Base-by-base conservation (phyloP, 106 monocot genomes). In the Dactylorhiza incarnata region DNA sequence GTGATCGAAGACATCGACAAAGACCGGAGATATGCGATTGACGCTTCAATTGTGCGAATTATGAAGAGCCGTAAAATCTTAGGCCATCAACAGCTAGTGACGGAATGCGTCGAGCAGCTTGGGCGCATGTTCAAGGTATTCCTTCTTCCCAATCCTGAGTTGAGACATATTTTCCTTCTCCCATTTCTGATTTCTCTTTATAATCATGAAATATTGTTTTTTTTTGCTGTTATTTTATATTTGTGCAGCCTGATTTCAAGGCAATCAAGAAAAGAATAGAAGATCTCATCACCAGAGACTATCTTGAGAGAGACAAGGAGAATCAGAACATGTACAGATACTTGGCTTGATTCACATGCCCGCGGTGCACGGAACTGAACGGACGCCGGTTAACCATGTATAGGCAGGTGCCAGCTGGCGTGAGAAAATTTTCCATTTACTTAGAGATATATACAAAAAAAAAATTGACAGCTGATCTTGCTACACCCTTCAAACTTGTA, bases 181-280 rank as follows among this genome's bases (percentile, higher is more conserved):
- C 16, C 8, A 5, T 17, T 58, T 58, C 6, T 58, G n/a, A 5
- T 17, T 58, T 58, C 6, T 58, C 16, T 58, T 5, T 58, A 6
- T 58, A 58, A 17, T 58, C 17, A 5, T 58, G 16, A 58, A 58
- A 19, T 19, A 15, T 58, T 58, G 58, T 58, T 58, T 58, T 58
- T 58, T 58, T 58, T 12, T 58, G 14, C 12, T 5, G 19, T 58
- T 19, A 15, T 58, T 6, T 66, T 23, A 7, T 63, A 6, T 49
- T 7, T 71, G 24, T 81, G 82, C 94, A 91, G 94, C 94, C 94
- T 14, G 94, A 94, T 79, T 89, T 94, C 56, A 94, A 94, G 78
- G 91, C 87, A 11, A 94, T 94, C 23, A 94, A 94, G 91, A 91
- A 87, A 77, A 83, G 94, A 62, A 91, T 91, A 44, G 94, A 94